A percentile compares a stretch with the other conserved stretches of the same genome.
Conservation (phyloP, 331 rosid species). For the Pyracantha coccinea region DNA sequence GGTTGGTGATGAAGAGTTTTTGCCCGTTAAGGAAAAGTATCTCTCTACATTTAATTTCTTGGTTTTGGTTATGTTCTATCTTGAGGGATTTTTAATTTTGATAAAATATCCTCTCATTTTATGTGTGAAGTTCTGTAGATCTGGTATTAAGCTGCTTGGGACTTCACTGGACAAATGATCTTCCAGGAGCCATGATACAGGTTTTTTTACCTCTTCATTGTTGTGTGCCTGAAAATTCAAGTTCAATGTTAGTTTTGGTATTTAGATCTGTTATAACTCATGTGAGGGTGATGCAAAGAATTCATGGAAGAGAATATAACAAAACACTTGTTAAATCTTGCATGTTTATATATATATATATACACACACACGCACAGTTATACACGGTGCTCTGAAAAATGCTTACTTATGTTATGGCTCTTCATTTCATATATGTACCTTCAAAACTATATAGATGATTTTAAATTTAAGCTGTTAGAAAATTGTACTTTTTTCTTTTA, state of each 20-base stretch:
- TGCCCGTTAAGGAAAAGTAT: constrained; percentile 59
- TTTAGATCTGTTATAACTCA: neutral
- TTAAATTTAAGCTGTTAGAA: neutral
- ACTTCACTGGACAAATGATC: constrained; percentile 97
- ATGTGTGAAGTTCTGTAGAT: constrained; percentile 69
- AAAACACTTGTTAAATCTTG: neutral
- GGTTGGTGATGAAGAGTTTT: constrained; percentile 85
- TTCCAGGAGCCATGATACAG: constrained; percentile 99
- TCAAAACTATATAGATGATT: neutral
- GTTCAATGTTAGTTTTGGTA: neutral
- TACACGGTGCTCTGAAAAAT: neutral
- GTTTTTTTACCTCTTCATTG: constrained; percentile 13
- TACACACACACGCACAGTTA: no score
- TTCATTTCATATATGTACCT: neutral
- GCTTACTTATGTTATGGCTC: neutral
- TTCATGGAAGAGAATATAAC: neutral
- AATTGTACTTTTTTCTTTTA: neutral
- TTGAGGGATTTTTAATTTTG: constrained; percentile 4
- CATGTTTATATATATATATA: neutral
- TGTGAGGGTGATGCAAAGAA: neutral
- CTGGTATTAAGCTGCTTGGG: constrained; percentile 88
- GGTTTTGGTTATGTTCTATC: neutral
- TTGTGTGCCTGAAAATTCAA: neutral
- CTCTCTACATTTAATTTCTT: neutral
- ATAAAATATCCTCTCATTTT: constrained; percentile 6